Evolutionary conservation across 768 basidiomycete species (phyloP).

Genomic region (Lentinula detonsa): DNA sequence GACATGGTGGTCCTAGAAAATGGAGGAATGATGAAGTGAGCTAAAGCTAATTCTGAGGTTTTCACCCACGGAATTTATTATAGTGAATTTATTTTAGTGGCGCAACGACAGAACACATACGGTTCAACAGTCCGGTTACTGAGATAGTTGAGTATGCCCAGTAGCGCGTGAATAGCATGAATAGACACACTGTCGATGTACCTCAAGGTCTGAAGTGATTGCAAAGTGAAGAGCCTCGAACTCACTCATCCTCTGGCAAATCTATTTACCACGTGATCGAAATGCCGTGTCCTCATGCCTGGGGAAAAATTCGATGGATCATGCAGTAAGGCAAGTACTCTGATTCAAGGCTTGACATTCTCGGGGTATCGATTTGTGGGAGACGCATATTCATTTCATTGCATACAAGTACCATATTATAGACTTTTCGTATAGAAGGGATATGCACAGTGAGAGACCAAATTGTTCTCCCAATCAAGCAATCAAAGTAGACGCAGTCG

Average conservation of each 20-base stretch:
- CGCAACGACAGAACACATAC: background rate
- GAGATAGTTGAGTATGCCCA: background rate
- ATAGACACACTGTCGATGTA: too few species aligned
- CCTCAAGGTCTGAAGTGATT: too few species aligned
- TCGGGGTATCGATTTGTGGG: background rate
- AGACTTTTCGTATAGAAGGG: background rate
- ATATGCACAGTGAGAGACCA: background rate
- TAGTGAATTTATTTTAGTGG: background rate
- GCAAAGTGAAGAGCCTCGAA: too few species aligned
- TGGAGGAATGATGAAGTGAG: background rate
- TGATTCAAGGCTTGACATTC: too few species aligned
- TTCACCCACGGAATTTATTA: background rate
- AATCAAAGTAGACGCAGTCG: slow-evolving; percentile 88
- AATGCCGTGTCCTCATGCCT: background rate
- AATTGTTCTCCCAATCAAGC: slow-evolving; percentile 41
- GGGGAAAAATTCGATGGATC: too few species aligned
- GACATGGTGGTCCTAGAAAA: background rate
- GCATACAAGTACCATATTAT: background rate
- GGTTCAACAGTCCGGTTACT: background rate
- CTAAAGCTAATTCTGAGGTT: background rate
- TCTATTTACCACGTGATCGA: background rate
- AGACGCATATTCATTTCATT: background rate
- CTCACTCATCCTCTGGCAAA: background rate
- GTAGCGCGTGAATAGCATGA: too few species aligned
- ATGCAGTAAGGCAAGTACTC: background rate